Evolutionary conservation across 495 filamentous ascomycete species (phyloP).

Genomic region (Tuber borchii): DNA sequence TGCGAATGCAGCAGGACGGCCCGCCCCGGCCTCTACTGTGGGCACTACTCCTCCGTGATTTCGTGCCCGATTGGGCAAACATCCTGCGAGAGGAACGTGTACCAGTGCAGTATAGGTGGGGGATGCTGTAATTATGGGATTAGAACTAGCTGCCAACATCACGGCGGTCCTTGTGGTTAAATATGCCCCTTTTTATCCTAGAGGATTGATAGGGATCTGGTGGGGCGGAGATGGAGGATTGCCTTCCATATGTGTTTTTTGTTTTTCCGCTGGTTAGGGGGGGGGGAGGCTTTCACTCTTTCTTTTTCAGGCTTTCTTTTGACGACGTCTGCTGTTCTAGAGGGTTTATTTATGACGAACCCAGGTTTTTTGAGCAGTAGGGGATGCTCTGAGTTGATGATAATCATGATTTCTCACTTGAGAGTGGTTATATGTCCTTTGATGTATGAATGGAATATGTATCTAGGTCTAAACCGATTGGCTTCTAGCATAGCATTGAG

Average conservation of each 20-base stretch:
- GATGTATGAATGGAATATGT: slow-evolving; percentile 1
- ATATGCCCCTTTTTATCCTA: background rate
- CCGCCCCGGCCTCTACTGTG: no score
- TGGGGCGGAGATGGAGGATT: background rate
- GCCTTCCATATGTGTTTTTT: background rate
- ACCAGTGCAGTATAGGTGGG: background rate
- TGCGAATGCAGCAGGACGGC: no score
- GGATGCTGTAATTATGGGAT: background rate
- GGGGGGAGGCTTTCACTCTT: background rate
- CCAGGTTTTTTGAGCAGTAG: background rate
- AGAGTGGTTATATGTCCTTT: background rate
- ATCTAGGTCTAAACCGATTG: background rate
- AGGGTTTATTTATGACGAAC: background rate
- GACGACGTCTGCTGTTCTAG: background rate
- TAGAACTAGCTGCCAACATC: background rate
- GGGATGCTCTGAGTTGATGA: background rate
- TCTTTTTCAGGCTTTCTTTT: background rate
- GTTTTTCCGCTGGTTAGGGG: background rate
- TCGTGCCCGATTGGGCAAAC: background rate
- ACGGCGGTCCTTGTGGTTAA: background rate
- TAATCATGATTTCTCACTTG: background rate
- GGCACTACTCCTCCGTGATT: background rate
- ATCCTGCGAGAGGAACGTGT: background rate
- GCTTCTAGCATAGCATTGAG: background rate
- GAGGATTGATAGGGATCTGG: background rate